Percentiles rank a stretch among this genome's conserved stretches.
Conservation (phyloP, 768 basidiomycete genomes). For the Psilocybe cyanescens region DNA sequence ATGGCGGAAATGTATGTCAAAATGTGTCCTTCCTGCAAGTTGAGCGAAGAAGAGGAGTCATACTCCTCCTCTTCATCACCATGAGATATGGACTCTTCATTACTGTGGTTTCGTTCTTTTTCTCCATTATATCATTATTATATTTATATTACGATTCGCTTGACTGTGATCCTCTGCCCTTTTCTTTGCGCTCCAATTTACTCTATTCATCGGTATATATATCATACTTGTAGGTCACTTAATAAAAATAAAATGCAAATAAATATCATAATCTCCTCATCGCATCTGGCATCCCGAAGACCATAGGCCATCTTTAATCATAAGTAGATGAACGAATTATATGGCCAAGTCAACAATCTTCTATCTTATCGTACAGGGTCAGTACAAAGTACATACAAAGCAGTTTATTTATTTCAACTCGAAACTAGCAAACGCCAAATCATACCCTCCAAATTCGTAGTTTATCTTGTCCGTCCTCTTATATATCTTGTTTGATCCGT, state of each 20-base stretch:
- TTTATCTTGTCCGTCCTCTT: slow-evolving; percentile 95
- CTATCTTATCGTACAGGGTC: neutral
- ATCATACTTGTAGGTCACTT: neutral
- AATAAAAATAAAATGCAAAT: neutral
- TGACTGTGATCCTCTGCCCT: neutral
- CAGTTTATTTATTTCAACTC: slow-evolving; percentile 42
- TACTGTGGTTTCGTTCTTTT: neutral
- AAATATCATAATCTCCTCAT: neutral
- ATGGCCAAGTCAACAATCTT: neutral
- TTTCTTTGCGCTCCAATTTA: neutral
- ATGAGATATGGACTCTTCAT: slow-evolving; percentile 6
- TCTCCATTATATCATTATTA: slow-evolving; percentile 3
- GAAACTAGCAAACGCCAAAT: slow-evolving; percentile 89
- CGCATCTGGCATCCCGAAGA: neutral
- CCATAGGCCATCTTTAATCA: neutral
- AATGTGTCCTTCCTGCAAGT: slow-evolving; percentile 56
- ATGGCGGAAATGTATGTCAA: slow-evolving; percentile 72
- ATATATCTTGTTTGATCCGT: slow-evolving; percentile 44
- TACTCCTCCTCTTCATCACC: slow-evolving; percentile 6
- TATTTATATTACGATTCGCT: neutral
- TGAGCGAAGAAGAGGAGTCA: slow-evolving; percentile 19
- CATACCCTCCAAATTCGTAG: slow-evolving; percentile 95
- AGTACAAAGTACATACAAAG: slow-evolving; percentile 18
- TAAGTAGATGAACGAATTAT: neutral
- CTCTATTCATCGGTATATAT: neutral